phyloP scores from a whole-genome alignment of 1,284 basidiomycete species.

The Ustilago shanxiensis region DNA sequence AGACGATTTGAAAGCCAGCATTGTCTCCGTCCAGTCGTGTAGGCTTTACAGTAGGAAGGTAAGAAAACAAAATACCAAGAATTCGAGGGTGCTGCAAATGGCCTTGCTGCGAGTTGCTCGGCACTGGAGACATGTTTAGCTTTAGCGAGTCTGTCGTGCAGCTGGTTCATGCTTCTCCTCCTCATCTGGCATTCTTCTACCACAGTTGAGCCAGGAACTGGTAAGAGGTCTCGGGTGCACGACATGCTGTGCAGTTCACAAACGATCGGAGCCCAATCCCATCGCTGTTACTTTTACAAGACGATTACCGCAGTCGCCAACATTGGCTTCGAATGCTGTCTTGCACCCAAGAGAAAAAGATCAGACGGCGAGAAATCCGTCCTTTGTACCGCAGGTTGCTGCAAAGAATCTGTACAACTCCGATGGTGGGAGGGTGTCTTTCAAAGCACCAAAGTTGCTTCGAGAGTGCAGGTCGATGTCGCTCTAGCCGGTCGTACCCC shows the following conservation, averaged over 20 bases:
- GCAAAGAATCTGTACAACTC: no score
- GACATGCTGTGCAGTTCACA: background rate
- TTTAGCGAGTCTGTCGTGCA: slow-evolving; percentile 5
- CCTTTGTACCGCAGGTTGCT: no score
- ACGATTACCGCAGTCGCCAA: background rate
- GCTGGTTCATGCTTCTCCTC: background rate
- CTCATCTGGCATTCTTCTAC: slow-evolving; percentile 1
- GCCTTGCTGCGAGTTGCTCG: background rate
- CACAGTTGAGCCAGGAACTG: background rate
- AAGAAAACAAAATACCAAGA: background rate
- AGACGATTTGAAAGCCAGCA: background rate
- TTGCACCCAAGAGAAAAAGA: background rate
- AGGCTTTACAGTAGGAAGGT: background rate
- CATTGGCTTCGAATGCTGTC: background rate
- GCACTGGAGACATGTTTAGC: slow-evolving; percentile 2
- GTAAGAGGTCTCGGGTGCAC: background rate
- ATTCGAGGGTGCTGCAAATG: background rate
- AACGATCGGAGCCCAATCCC: background rate
- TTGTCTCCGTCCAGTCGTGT: background rate
- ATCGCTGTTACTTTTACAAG: background rate
- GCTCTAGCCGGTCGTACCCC: background rate
- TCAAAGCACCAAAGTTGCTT: background rate
- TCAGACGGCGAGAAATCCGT: slow-evolving; percentile 2
- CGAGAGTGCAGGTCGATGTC: background rate
- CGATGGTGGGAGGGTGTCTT: no score